These are phyloP conservation scores for Fusarium piperis DNA, from an alignment of 2,329 filamentous ascomycete genomes.

Conservation along the genomic window DNA sequence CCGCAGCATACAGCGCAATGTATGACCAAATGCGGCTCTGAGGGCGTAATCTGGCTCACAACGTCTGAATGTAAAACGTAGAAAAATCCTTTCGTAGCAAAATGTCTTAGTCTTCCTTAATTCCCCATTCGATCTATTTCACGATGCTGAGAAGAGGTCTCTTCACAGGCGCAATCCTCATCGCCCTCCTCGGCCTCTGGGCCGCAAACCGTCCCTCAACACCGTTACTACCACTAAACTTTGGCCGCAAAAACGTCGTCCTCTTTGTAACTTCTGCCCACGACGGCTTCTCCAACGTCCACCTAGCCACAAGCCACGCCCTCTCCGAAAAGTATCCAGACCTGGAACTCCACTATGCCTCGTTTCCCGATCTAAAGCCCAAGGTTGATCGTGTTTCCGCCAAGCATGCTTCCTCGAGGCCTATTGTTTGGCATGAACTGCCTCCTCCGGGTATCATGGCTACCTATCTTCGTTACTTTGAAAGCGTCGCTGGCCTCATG, in stretches of 20 bases:
- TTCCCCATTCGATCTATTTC: not conserved
- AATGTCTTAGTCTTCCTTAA: not conserved
- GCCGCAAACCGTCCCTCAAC: not conserved
- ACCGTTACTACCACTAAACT: not conserved
- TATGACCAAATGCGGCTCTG: not conserved
- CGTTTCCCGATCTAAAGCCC: constrained; percentile 36
- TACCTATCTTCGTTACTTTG: constrained; percentile 22
- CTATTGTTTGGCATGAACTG: constrained; percentile 42
- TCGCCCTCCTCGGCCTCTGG: not conserved
- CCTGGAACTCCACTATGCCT: constrained; percentile 48
- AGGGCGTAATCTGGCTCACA: not conserved
- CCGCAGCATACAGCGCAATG: not conserved
- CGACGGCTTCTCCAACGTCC: constrained; percentile 50
- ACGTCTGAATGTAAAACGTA: not conserved
- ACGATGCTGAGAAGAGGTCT: not conserved
- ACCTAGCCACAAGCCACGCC: constrained; percentile 47
- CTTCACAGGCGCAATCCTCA: not conserved
- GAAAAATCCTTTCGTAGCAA: not conserved
- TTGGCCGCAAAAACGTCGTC: constrained; percentile 42
- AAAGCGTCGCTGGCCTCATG: constrained; percentile 26
- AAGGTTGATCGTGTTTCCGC: constrained; percentile 29
- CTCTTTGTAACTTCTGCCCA: constrained; percentile 47
- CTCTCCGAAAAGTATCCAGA: constrained; percentile 45
- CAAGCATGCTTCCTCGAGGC: constrained; percentile 4
- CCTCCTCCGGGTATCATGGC: constrained; percentile 13